These are phyloP conservation scores for Talaromyces sp. DNA, from an alignment of 2,329 filamentous ascomycete genomes.

Conservation along the genomic window DNA sequence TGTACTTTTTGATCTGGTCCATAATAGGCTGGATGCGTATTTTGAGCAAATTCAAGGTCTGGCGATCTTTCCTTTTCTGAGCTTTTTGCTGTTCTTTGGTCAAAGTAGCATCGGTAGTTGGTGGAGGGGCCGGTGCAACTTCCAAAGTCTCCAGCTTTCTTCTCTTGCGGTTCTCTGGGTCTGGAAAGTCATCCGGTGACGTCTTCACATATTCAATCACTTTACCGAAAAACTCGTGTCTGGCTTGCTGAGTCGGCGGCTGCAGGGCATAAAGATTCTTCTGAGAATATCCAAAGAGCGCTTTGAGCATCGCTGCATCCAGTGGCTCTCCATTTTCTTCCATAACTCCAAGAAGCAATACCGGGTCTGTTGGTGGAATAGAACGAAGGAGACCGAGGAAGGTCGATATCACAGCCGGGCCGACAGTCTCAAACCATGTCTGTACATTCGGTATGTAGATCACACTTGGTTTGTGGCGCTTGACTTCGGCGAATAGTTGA, in stretches of 20 bases:
- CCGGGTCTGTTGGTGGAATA: constrained; percentile 82
- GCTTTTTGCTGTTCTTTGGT: constrained; percentile 76
- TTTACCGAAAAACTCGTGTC: constrained; percentile 72
- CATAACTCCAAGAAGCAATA: constrained; percentile 80
- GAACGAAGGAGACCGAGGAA: constrained; percentile 77
- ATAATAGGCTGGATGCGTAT: constrained; percentile 88
- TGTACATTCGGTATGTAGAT: constrained; percentile 91
- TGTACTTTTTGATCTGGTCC: constrained; percentile 95
- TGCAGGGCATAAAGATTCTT: constrained; percentile 69
- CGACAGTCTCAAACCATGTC: constrained; percentile 73
- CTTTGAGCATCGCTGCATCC: constrained; percentile 59
- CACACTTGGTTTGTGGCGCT: constrained; percentile 89
- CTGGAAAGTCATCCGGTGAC: constrained; percentile 78
- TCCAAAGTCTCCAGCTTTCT: constrained; percentile 72
- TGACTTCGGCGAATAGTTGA: constrained; percentile 84
- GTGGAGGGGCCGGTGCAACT: constrained; percentile 66
- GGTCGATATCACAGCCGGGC: constrained; percentile 62
- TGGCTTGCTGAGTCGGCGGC: constrained; percentile 57
- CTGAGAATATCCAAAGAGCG: constrained; percentile 80
- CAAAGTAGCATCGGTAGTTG: constrained; percentile 54
- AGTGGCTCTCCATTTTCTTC: constrained; percentile 63
- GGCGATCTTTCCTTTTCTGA: constrained; percentile 75
- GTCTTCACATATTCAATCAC: constrained; percentile 73
- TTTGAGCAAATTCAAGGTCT: constrained; percentile 81
- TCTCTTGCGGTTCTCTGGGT: constrained; percentile 80